Evolutionary conservation across 2,329 filamentous ascomycete genomes (phyloP), one percentile per base, ranked within the genome.

Genomic region (Cladophialophora yegresii): DNA sequence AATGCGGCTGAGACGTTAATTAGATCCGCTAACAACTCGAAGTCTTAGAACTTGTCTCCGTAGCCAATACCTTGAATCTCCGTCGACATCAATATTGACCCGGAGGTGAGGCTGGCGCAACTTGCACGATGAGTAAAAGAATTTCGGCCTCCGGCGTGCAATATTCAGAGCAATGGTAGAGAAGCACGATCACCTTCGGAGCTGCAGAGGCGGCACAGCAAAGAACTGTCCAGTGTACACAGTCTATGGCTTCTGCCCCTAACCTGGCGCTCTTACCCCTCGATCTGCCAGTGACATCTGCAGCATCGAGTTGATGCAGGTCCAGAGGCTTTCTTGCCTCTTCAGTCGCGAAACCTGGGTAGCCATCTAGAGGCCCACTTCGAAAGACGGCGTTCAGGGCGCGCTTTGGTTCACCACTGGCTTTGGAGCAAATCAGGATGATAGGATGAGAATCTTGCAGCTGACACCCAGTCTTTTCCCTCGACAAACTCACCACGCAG

Each of bases 401-500:
- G 12, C 33, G 33, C 12, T 36, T 32, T 23, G 20, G n/a, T 28
- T 43, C 33, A 30, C 51, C 12, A 10, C 32, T 9, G 12, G 55
- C 33, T 4, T 55, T 22, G 51, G 33, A 32, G 7, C 13, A 20
- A 8, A 61, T 32, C 51, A 61, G 20, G 8, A 61, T 26, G n/a
- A 55, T 22, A 16, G 59, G 59, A 7, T 32, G 22, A 13, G 59
- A 22, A n/a, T 32, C 54, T 33, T 54, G 9, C 13, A 2, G 23
- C 5, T n/a, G 9, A 4, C 43, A 16, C 20, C 59, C 59, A 10
- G 33, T 49, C 59, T 55, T 61, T 16, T 33, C 47, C 22, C 33
- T 23, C 13, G 22, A 43, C 16, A 61, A 61, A 13, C 10, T 30
- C 16, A n/a, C n/a, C 20, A 33, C 10, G 12, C 26, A 13, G 8